Conservation (phyloP, 805 yeast genomes). For the Candida ficus region DNA sequence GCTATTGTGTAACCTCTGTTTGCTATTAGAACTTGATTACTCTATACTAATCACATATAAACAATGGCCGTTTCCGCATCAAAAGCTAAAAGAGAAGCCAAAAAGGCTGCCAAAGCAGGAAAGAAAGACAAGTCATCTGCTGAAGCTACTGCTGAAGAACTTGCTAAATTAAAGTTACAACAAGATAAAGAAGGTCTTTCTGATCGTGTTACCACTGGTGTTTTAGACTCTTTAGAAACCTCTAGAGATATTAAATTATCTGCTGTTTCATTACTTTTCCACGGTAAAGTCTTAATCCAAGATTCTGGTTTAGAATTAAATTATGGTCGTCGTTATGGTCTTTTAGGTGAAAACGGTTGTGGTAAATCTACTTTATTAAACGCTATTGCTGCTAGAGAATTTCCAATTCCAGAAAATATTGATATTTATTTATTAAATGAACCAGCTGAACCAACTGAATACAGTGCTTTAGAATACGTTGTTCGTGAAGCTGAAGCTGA, state of each 20-base stretch:
- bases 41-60: neutral
- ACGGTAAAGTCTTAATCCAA: constrained; percentile 93
- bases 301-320: constrained; percentile 90
- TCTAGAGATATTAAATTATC: constrained; percentile 92
- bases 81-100: constrained; percentile 97
- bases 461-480: constrained; percentile 90
- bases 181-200: constrained; percentile 91
- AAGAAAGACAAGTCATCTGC: constrained; percentile 48
- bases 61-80: constrained; percentile 60
- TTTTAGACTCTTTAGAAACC: constrained; percentile 78
- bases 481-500: constrained; percentile 94
- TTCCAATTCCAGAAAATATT: constrained; percentile 86
- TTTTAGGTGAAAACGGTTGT: constrained; percentile 97
- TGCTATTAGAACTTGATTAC: neutral
- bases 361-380: constrained; percentile 95
- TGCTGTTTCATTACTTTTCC: constrained; percentile 88
- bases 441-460: constrained; percentile 94
- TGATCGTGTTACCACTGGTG: constrained; percentile 98
- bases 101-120: constrained; percentile 74
- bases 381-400: constrained; percentile 93
- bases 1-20: too few relatives aligned
- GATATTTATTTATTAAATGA: constrained; percentile 93
- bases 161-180: constrained; percentile 85
- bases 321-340: constrained; percentile 96
- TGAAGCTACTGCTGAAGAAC: constrained; percentile 59